Evolutionary conservation across 257 asterid genomes (phyloP), one percentile per base, ranked within the genome.

Genomic region (Striga asiatica): DNA sequence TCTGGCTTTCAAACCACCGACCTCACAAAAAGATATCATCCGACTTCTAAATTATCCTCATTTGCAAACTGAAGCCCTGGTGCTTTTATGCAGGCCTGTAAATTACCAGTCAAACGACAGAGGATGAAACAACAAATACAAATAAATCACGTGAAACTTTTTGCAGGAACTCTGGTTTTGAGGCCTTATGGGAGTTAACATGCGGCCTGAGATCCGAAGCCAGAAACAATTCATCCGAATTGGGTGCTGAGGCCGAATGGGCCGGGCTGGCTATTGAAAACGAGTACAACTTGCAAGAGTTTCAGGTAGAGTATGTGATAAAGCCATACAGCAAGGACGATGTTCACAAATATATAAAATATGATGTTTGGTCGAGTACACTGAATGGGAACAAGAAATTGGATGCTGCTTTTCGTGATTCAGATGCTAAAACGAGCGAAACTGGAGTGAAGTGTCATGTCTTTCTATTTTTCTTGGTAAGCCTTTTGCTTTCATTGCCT

Each of bases 291-390:
- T 61, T 58, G 8, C 77, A 64, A 32, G 83, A 71, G 17, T 80
- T 83, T 51, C 60, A 58, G 62, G 56, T 57, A 2, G 72, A 77
- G 65, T 83, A 77, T 10, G 78, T 83, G 39, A 83, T 83, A 72
- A 83, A 83, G 74, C 80, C 93, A 7, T 83, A 70, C 81, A 83
- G 88, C 58, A 88, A 83, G 69, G 93, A 83, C 55, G 85, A 83
- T 58, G 54, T 83, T 60, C 93, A 83, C 68, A 80, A 77, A 65
- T 75, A 85, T 63, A 61, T 83, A 13, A 83, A n/a, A n/a, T n/a
- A n/a, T n/a, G n/a, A n/a, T n/a, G n/a, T n/a, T n/a, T n/a, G n/a
- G n/a, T n/a, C n/a, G 21, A 83, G 93, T 64, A 83, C 93, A 19
- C 93, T 73, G 22, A 80, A 71, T 50, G 88, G 93, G 8, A 83